phyloP scores from a whole-genome alignment of 2,329 filamentous ascomycete genomes.

The Clarireedia paspali region DNA sequence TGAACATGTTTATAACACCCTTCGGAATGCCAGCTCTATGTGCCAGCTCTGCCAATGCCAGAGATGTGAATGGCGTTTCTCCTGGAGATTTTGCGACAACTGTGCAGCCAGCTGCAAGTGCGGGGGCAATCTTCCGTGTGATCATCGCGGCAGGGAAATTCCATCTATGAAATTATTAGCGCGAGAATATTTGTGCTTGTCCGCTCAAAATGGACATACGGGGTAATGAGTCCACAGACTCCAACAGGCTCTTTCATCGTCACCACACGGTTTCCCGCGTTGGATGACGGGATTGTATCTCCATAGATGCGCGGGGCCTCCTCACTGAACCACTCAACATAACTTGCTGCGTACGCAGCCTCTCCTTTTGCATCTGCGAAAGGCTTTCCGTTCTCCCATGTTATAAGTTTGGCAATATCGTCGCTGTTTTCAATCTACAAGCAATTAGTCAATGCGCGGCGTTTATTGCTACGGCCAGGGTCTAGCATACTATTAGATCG shows the following conservation, averaged over 20 bases:
- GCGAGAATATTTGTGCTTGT: not conserved
- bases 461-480: not conserved
- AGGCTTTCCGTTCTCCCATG: constrained; percentile 87
- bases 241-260: constrained; percentile 80
- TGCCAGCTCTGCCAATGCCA: constrained; percentile 80
- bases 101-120: constrained; percentile 89
- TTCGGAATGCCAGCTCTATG: constrained; percentile 81
- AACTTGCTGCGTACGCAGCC: constrained; percentile 64
- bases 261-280: constrained; percentile 65
- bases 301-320: constrained; percentile 70
- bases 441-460: constrained; percentile 5
- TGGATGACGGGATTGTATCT: constrained; percentile 62
- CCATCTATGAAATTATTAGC: constrained; percentile 43
- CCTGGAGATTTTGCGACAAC: constrained; percentile 86
- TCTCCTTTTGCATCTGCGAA: constrained; percentile 67
- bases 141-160: constrained; percentile 80
- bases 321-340: constrained; percentile 76
- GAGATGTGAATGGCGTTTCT: constrained; percentile 86
- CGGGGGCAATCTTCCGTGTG: constrained; percentile 61
- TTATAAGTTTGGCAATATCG: constrained; percentile 75
- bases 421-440: constrained; percentile 56
- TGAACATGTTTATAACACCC: constrained; percentile 86
- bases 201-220: constrained; percentile 30
- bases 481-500: constrained; percentile 54
- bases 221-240: constrained; percentile 75